These are phyloP conservation scores for Geum urbanum DNA, from an alignment of 306 rosid genomes.

Conservation along the genomic window DNA sequence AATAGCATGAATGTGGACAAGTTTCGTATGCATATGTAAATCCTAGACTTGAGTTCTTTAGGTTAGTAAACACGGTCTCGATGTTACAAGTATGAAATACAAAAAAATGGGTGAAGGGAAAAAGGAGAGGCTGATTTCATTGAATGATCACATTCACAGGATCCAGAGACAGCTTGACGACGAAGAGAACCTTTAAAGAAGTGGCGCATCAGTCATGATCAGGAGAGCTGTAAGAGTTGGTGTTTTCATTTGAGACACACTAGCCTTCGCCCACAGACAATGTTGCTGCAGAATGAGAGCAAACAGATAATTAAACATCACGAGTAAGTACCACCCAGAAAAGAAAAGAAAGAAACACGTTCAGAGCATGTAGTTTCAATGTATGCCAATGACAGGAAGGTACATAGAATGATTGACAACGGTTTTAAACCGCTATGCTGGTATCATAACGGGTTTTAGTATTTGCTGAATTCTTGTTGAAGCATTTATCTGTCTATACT, in stretches of 20 bases:
- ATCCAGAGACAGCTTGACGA: constrained; percentile 16
- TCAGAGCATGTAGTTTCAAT: neutral
- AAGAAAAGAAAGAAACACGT: neutral
- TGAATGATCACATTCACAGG: constrained; percentile 12
- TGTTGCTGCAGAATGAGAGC: constrained; percentile 47
- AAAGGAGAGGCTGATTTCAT: neutral
- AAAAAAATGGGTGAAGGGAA: neutral
- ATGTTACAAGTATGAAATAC: constrained; percentile 7
- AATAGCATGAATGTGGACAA: neutral
- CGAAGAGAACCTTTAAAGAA: constrained; percentile 9
- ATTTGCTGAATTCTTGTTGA: neutral
- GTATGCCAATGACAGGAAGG: neutral
- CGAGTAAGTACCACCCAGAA: neutral
- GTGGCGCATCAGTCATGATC: constrained; percentile 10
- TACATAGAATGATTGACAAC: neutral
- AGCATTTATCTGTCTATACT: neutral
- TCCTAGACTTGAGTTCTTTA: constrained; percentile 27
- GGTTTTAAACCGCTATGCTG: neutral
- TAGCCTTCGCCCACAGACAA: constrained; percentile 47
- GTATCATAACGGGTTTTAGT: neutral
- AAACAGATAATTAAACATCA: neutral
- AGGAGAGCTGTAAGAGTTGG: neutral
- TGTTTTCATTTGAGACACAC: constrained; percentile 47
- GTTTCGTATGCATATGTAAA: neutral
- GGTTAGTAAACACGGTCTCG: constrained; percentile 23